Conservation (phyloP, 1,284 basidiomycete genomes). For the Papiliotrema fonsecae region DNA sequence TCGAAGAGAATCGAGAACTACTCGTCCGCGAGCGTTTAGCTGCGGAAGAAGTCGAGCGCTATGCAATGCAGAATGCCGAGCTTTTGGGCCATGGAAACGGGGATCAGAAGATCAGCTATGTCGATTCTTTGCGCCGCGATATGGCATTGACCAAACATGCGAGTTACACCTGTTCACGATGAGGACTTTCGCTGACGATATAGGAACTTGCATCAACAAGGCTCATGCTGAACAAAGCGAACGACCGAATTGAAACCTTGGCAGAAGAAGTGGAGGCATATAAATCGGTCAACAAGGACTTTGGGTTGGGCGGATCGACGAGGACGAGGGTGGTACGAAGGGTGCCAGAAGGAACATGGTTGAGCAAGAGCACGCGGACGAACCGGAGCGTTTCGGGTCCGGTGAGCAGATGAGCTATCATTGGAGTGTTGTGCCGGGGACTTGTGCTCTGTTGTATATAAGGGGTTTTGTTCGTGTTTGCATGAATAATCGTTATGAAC, state of each 20-base stretch:
- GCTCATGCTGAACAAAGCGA: constrained; percentile 26
- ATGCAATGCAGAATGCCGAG: constrained; percentile 26
- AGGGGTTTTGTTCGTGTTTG: too few relatives aligned
- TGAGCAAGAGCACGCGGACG: constrained; percentile 11
- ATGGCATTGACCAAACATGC: constrained; percentile 32
- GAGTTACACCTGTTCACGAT: constrained; percentile 3
- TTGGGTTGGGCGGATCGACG: constrained; percentile 11
- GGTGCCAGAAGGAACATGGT: constrained; percentile 25
- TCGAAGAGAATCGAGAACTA: constrained; percentile 18
- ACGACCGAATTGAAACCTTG: constrained; percentile 19
- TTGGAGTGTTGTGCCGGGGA: too few relatives aligned
- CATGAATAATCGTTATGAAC: background rate
- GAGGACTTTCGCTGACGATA: background rate
- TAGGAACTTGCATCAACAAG: constrained; percentile 34
- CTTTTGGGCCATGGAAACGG: constrained; percentile 26
- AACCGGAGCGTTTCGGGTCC: constrained; percentile 17
- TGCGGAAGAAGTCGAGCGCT: constrained; percentile 21
- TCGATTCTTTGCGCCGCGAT: constrained; percentile 32
- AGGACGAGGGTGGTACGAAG: constrained; percentile 22
- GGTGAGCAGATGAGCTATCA: too few relatives aligned
- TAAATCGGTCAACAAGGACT: constrained; percentile 17
- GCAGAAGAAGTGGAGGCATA: constrained; percentile 24
- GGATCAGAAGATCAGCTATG: constrained; percentile 33
- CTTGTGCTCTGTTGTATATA: too few relatives aligned
- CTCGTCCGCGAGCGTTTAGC: constrained; percentile 20